Evolutionary conservation across 2,329 filamentous ascomycete species (phyloP).

Genomic region (Phyllosticta paracitricarpa): DNA sequence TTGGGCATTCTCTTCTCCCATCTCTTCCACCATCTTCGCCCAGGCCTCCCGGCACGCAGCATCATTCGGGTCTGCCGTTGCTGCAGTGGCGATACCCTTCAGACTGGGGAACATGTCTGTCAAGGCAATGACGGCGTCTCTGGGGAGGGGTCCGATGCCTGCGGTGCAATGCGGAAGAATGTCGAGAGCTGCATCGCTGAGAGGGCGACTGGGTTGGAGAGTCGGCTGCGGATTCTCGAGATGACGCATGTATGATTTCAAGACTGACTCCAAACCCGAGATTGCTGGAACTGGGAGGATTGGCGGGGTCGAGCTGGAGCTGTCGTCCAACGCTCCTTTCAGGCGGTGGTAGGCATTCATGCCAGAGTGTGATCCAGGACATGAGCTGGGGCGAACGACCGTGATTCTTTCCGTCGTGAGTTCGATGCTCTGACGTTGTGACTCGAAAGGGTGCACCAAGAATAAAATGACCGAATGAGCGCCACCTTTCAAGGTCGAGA

Average conservation of each 20-base stretch:
- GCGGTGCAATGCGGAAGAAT: constrained; percentile 24
- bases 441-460: background rate
- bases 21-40: constrained; percentile 13
- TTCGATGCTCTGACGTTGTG: background rate
- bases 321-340: background rate
- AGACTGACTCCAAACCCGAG: background rate
- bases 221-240: background rate
- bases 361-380: background rate
- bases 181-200: constrained; percentile 12
- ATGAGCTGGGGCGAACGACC: background rate
- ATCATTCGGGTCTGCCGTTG: constrained; percentile 11
- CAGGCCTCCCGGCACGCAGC: too few relatives aligned
- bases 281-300: background rate
- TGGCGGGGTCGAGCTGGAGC: background rate
- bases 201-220: background rate
- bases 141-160: background rate
- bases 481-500: constrained; percentile 1
- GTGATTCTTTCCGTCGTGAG: background rate
- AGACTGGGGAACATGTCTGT: constrained; percentile 25
- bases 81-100: constrained; percentile 16
- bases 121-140: constrained; percentile 19
- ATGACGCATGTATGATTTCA: background rate
- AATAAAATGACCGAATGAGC: background rate
- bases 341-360: constrained; percentile 5
- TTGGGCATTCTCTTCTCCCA: constrained; percentile 16